Evolutionary conservation across 129 eudicot species (phyloP).

Genomic region (Oenanthe sinensis): DNA sequence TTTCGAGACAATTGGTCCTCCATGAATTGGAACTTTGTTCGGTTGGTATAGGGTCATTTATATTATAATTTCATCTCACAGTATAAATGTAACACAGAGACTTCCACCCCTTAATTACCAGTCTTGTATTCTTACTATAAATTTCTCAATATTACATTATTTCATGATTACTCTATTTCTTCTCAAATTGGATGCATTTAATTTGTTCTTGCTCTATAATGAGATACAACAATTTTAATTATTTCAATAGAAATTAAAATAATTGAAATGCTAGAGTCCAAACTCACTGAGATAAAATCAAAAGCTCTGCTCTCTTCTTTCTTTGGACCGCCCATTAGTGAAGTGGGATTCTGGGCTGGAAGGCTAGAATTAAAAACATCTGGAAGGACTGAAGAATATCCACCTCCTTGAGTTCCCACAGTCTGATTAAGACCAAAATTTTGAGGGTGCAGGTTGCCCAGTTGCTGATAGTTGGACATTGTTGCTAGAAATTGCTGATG

Average conservation of each 20-base stretch:
- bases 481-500: conserved; percentile 79
- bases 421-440: conserved; percentile 27
- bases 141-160: not conserved
- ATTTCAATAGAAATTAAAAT: not conserved
- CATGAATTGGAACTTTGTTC: not conserved
- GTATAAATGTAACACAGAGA: not conserved
- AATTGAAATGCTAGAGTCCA: not conserved
- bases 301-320: conserved; percentile 87
- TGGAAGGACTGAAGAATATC: conserved; percentile 49
- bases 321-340: conserved; percentile 55
- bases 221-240: not conserved
- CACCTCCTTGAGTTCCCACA: conserved; percentile 42
- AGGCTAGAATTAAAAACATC: conserved; percentile 71
- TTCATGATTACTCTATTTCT: not conserved
- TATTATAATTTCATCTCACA: not conserved
- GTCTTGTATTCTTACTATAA: not conserved
- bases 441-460: conserved; percentile 52
- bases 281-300: conserved; percentile 91
- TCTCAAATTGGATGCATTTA: not conserved
- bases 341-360: conserved; percentile 49
- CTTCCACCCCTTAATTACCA: not conserved
- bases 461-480: conserved; percentile 69
- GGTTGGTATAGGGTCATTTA: not conserved
- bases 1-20: not conserved
- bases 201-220: not conserved